Base-by-base conservation (phyloP, 2,329 filamentous ascomycete genomes). In the Cladorrhinum sp. region DNA sequence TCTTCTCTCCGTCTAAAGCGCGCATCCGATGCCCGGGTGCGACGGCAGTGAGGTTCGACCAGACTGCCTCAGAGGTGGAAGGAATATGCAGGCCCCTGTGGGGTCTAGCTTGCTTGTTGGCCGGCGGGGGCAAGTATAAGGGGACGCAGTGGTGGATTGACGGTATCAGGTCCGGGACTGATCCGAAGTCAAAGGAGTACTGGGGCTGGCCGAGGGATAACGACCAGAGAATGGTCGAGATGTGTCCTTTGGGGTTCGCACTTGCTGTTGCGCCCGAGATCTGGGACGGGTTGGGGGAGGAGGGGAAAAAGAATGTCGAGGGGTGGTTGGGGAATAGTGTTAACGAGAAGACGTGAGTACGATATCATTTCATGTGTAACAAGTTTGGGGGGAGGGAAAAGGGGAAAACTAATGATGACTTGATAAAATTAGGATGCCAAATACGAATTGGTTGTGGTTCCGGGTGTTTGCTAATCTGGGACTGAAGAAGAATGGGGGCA, bases 161-260 rank as follows among this genome's bases (percentile, higher is more conserved):
- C 62, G 90, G 90, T 3, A 78, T 93, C 59, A 84, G 85, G 64
- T 81, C 85, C 29, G 90, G 89, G 0, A 92, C 88, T 0, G 85
- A 93, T 67, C 89, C 89, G 0, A 79, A 85, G 50, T 84, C 77
- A 60, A 79, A 83, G 0, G 90, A 92, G 73, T 93, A 87, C 69
- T 93, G 90, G 90, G 90, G 89, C 0, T 86, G 84, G 59, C 88
- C 90, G 64, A 81, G 86, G 65, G 89, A 92, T 69, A 86, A 88
- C 60, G 90, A 93, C 69, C 90, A 93, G 77, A 79, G 90, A 24
- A 93, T 93, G 90, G 90, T 93, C 2, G 90, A 93, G 72, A 91
- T 92, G 81, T 92, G 89, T 70, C 89, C 90, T 0, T 80, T 93
- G 61, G 90, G 90, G 0, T 93, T 86, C 68, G 85, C 89, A 1